Evolutionary conservation across 495 filamentous ascomycete genomes (phyloP).

Genomic region (Talaromyces adpressus): DNA sequence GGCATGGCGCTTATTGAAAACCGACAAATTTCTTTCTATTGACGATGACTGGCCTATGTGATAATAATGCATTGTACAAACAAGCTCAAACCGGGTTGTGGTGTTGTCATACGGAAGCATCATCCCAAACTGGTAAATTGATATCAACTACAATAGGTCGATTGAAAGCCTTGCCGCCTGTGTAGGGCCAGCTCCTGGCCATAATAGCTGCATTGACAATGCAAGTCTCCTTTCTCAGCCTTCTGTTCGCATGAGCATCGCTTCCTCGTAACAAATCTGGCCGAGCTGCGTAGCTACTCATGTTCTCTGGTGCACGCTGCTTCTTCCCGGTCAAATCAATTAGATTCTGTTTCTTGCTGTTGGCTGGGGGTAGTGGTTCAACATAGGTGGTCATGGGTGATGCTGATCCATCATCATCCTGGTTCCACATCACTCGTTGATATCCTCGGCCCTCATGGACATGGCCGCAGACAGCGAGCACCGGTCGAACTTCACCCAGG

Average conservation of each 20-base stretch:
- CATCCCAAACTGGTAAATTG: slow-evolving; percentile 55
- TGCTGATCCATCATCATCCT: neutral
- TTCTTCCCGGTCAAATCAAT: slow-evolving; percentile 49
- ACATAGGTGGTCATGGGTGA: neutral
- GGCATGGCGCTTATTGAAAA: neutral
- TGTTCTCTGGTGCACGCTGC: slow-evolving; percentile 32
- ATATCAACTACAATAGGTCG: slow-evolving; percentile 75
- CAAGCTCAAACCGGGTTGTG: neutral
- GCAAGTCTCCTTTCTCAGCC: slow-evolving; percentile 61
- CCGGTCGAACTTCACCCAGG: slow-evolving; percentile 34
- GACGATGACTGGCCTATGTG: neutral
- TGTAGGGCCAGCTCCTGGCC: slow-evolving; percentile 58
- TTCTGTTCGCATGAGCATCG: slow-evolving; percentile 28
- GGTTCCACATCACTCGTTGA: slow-evolving; percentile 34
- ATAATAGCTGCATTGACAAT: slow-evolving; percentile 72
- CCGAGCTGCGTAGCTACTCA: neutral
- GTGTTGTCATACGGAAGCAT: neutral
- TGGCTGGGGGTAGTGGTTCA: slow-evolving; percentile 19
- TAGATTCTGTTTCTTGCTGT: slow-evolving; percentile 52
- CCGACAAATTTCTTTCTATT: too few relatives aligned
- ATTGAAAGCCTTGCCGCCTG: slow-evolving; percentile 53
- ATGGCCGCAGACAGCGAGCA: slow-evolving; percentile 42
- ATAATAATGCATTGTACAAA: neutral
- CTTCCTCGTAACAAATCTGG: neutral
- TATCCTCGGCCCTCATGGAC: slow-evolving; percentile 43